Base-by-base conservation (phyloP, 1,284 basidiomycete genomes). In the Melampsora abietis-canadensis region DNA sequence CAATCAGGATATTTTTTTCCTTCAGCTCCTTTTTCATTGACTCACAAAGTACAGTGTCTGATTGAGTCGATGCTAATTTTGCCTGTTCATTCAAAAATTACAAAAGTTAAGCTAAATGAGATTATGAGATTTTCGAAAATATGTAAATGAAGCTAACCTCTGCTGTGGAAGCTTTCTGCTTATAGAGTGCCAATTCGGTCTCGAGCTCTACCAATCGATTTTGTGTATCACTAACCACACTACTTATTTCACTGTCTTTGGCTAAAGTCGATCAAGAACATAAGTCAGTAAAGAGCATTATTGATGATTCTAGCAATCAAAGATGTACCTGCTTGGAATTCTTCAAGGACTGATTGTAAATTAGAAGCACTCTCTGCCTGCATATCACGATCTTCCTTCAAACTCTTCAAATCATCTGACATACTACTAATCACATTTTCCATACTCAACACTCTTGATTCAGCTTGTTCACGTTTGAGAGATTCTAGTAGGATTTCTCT, bases 1-100 rank as follows among this genome's bases (percentile, higher is more conserved):
- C 90, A 57, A 97, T 92, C 5, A 95, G 85, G 24, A 93, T 84
- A 76, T 90, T 90, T 85, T 98, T 98, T 82, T 98, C 95, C 82
- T 93, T 95, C 63, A 96, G 85, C 79, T 98, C 92, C 79, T 90
- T 90, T 81, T 94, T 91, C 3, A 98, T 84, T 46, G 87, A 87
- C 47, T 86, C 85, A 0, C 88, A 87, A 61, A 87, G 85, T 2
- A 87, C 86, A 0, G 87, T 87, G 79, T 88, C 89, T 2, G 86
- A 86, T 57, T 88, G 86, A 10, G 87, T 86, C 75, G 92, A 90
- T 76, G 91, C 88, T n/a, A 95, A 83, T 80, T 88, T 77, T 61
- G 80, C 47, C 78, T 76, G 65, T 14, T 54, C 17, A 37, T 15
- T 19, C 61, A 17, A 30, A 47, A 64, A 27, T 63, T n/a, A 31